Evolutionary conservation across 257 asterid genomes (phyloP), one percentile per base, ranked within the genome.

Genomic region (Rehmannia glutinosa): DNA sequence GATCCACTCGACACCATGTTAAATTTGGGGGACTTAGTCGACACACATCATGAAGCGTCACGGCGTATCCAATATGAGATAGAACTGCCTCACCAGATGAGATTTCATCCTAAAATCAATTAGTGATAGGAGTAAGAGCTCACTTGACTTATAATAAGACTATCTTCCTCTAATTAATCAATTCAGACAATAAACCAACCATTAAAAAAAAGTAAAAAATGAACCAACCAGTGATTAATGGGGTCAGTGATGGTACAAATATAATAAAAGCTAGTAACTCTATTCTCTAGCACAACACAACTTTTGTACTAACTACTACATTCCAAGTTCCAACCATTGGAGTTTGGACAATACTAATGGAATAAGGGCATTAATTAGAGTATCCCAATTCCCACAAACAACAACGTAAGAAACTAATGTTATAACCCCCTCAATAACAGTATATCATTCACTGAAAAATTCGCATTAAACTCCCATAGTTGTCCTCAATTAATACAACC

Each of bases 251-350:
- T 2, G 38, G 60, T 67, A 73, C 78, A 50, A 39, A 58, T 15
- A 23, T 59, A 64, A 66, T 67, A 60, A 66, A 73, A 66, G 78
- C 53, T 60, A 7, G 61, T 3, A 6, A 51, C 53, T 50, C 59
- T 66, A 73, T 13, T 0, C n/a, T n/a, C 41, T 58, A n/a, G n/a
- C n/a, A n/a, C n/a, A n/a, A 45, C 61, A 4, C 9, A 11, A 0
- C 6, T 42, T 41, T 28, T 61, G 38, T 32, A 32, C 38, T 32
- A 32, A n/a, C n/a, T n/a, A n/a, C n/a, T n/a, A n/a, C n/a, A n/a
- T n/a, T n/a, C n/a, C n/a, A n/a, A n/a, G n/a, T n/a, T 58, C 45
- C 49, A 41, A 43, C 43, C 65, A 43, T 54, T 36, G 53, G 52
- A 61, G 57, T 17, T 56, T 64, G 42, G 41, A 33, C 25, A 21